Conservation (phyloP, 441 rosid genomes). For the Daphne laureola region DNA sequence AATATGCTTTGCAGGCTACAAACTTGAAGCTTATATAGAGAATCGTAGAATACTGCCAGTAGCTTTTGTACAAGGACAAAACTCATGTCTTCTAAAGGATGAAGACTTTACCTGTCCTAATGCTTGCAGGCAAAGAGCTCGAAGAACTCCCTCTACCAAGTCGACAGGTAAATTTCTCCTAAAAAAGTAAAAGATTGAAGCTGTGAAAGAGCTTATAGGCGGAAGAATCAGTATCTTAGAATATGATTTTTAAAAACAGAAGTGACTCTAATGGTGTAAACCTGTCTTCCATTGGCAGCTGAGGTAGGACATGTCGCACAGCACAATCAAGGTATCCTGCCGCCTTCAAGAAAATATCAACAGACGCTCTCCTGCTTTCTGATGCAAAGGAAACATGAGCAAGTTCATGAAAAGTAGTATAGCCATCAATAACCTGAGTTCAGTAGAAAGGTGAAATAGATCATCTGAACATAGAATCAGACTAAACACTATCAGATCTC, state of each 20-base stretch:
- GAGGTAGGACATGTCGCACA: slow-evolving; percentile 82
- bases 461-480: not conserved
- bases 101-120: slow-evolving; percentile 72
- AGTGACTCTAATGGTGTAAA: slow-evolving; percentile 21
- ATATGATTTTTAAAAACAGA: slow-evolving; percentile 2
- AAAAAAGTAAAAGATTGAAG: slow-evolving; percentile 12
- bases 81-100: slow-evolving; percentile 8
- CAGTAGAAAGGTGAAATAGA: slow-evolving; percentile 1
- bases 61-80: too few species aligned
- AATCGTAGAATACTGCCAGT: too few species aligned
- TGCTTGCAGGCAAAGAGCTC: slow-evolving; percentile 92
- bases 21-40: too few species aligned
- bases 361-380: slow-evolving; percentile 86
- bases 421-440: slow-evolving; percentile 2
- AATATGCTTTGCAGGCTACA: too few species aligned
- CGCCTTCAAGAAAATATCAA: slow-evolving; percentile 94
- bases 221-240: slow-evolving; percentile 9
- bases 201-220: slow-evolving; percentile 6
- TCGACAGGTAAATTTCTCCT: slow-evolving; percentile 95
- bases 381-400: slow-evolving; percentile 14
- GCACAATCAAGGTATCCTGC: slow-evolving; percentile 97
- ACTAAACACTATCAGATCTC: too few species aligned
- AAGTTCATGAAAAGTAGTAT: not conserved
- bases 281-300: slow-evolving; percentile 72
- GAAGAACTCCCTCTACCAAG: slow-evolving; percentile 83